phyloP scores from a whole-genome alignment of 164 flowering plant species.

The Chloranthus sessilifolius region DNA sequence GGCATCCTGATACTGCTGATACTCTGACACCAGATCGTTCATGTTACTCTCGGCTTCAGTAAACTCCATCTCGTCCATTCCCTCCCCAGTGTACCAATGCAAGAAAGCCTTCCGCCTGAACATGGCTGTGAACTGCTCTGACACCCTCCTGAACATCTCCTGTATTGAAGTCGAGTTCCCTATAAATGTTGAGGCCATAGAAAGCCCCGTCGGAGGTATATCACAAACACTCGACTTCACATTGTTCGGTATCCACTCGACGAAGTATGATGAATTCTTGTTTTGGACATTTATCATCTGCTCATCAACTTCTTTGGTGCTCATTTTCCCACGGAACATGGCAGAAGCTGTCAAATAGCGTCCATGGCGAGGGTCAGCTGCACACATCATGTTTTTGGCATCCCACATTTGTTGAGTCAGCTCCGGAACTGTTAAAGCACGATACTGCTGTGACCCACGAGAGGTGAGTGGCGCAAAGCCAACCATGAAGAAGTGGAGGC shows the following conservation, averaged over 20 bases:
- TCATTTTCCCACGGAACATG: constrained; percentile 72
- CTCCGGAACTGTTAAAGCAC: constrained; percentile 58
- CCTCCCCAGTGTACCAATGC: constrained; percentile 70
- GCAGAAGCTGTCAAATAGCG: constrained; percentile 65
- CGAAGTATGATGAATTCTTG: constrained; percentile 46
- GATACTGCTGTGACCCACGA: constrained; percentile 63
- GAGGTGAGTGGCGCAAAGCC: constrained; percentile 66
- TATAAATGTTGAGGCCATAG: constrained; percentile 45
- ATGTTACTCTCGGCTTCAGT: constrained; percentile 65
- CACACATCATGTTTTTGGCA: constrained; percentile 66
- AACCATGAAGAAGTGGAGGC: constrained; percentile 67
- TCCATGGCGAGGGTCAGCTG: constrained; percentile 62
- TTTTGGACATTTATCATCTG: constrained; percentile 59
- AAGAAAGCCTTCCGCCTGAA: constrained; percentile 62
- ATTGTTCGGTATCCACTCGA: constrained; percentile 54
- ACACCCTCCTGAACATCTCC: constrained; percentile 61
- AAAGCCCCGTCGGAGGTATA: constrained; percentile 43
- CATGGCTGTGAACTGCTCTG: constrained; percentile 66
- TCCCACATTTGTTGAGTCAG: constrained; percentile 75
- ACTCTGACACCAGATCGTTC: constrained; percentile 63
- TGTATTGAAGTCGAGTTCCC: constrained; percentile 61
- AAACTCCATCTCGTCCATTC: constrained; percentile 71
- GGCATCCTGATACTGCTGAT: constrained; percentile 73
- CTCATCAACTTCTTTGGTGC: constrained; percentile 62
- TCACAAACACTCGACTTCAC: constrained; percentile 57